phyloP scores from a whole-genome alignment of 2,329 filamentous ascomycete species.

The Hysterium pulicare region DNA sequence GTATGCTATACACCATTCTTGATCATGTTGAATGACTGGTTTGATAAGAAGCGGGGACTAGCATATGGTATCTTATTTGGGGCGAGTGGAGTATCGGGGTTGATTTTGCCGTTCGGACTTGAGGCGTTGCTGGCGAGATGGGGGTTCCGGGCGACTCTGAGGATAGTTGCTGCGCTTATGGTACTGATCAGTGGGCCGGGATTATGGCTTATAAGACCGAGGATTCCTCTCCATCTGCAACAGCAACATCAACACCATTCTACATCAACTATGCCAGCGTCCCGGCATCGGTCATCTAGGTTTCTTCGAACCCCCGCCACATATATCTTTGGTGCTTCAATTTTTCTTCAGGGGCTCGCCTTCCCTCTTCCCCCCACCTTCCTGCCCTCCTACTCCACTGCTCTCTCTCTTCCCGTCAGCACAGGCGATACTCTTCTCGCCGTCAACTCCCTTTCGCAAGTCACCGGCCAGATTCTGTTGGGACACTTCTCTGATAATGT shows the following conservation, averaged over 20 bases:
- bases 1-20: slow-evolving; percentile 45
- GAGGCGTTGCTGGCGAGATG: slow-evolving; percentile 30
- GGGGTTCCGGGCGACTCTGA: slow-evolving; percentile 37
- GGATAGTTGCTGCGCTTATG: slow-evolving; percentile 30
- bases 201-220: slow-evolving; percentile 33
- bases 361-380: slow-evolving; percentile 9
- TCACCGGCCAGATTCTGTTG: slow-evolving; percentile 8
- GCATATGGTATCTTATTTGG: slow-evolving; percentile 45
- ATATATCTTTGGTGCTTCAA: slow-evolving; percentile 2
- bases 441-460: slow-evolving; percentile 5
- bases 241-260: too few relatives aligned
- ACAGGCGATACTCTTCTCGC: slow-evolving; percentile 7
- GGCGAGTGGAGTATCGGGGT: slow-evolving; percentile 40
- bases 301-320: slow-evolving; percentile 2
- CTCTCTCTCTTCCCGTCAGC: slow-evolving; percentile 2
- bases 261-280: neutral
- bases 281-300: neutral
- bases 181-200: slow-evolving; percentile 19
- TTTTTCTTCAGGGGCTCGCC: slow-evolving; percentile 7
- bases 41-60: slow-evolving; percentile 44
- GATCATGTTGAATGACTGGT: slow-evolving; percentile 48
- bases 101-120: slow-evolving; percentile 38
- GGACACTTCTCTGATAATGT: slow-evolving; percentile 9
- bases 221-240: slow-evolving; percentile 22
- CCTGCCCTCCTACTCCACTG: slow-evolving; percentile 7